Base-by-base conservation (phyloP, 768 basidiomycete genomes). In the Hortiboletus flavorubellus region DNA sequence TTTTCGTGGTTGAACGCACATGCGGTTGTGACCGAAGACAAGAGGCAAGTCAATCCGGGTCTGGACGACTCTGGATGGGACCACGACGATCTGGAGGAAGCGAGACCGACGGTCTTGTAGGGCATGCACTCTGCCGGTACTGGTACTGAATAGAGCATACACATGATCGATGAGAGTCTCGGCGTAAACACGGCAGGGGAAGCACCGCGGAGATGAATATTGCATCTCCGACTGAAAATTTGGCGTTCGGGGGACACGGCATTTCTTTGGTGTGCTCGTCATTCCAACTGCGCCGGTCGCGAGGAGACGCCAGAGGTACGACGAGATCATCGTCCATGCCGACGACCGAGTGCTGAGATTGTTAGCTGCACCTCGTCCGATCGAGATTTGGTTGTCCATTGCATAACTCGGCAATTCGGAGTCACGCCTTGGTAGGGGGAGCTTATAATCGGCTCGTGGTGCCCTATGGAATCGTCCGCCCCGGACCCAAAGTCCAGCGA, bases 1-100 rank as follows among this genome's bases (percentile, higher is more conserved):
- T 86, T 79, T 62, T 88, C 90, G 42, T 97, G 91, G 91, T 68
- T 95, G 29, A 77, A 91, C 62, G 80, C 81, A 5, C 67, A 72
- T 33, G 85, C 72, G 21, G 64, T 80, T 31, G 84, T 80, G 50
- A 85, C 83, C 43, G 83, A 87, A 68, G 93, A 95, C 71, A 79
- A 78, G 69, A 75, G 94, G 53, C 76, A 78, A 61, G 73, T 89
- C 4, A 94, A 93, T 70, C 92, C 92, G 15, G 91, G 86, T 30
- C 53, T 78, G 46, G 68, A 72, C 23, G 70, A 69, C 38, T 64
- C 60, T 43, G 60, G 63, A 38, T 64, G 68, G 64, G 65, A 71
- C 42, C 61, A 65, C 30, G 58, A 42, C 16, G 68, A 68, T 49
- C 46, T 53, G 30, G 66, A 64, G 56, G 50, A 53, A 23, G 63